phyloP scores from a whole-genome alignment of 1,284 basidiomycete genomes.

The Lentinula novae-zelandiae region DNA sequence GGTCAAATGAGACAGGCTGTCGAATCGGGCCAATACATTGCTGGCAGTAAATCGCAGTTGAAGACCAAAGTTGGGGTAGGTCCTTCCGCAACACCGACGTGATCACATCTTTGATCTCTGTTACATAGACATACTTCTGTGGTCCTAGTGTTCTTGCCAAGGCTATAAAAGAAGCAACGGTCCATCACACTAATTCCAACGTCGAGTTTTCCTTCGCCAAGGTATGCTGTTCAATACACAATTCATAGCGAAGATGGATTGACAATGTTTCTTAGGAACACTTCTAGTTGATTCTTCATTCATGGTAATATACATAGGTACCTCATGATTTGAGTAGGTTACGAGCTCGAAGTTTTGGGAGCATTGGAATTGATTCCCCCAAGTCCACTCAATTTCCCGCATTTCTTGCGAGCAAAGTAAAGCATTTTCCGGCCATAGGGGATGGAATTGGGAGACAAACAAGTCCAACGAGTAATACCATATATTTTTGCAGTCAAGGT shows the following conservation, averaged over 20 bases:
- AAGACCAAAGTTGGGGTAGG: slow-evolving; percentile 79
- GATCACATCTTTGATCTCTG: slow-evolving; percentile 10
- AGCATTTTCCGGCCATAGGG: too few relatives aligned
- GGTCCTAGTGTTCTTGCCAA: slow-evolving; percentile 73
- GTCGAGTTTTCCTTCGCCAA: slow-evolving; percentile 82
- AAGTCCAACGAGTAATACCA: too few relatives aligned
- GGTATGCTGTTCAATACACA: slow-evolving; percentile 28
- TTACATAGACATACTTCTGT: slow-evolving; percentile 77
- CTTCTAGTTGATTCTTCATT: slow-evolving; percentile 34
- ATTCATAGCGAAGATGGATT: background rate
- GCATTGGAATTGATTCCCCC: background rate
- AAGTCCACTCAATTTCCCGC: background rate
- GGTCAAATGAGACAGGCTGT: slow-evolving; percentile 67
- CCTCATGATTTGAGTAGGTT: slow-evolving; percentile 8
- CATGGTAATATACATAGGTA: slow-evolving; percentile 5
- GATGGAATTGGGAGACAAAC: too few relatives aligned
- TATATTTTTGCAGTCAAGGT: too few relatives aligned
- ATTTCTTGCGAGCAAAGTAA: too few relatives aligned
- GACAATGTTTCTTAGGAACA: slow-evolving; percentile 45
- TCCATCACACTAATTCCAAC: slow-evolving; percentile 46
- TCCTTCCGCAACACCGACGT: slow-evolving; percentile 14
- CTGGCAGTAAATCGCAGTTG: slow-evolving; percentile 70
- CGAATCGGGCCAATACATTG: slow-evolving; percentile 74
- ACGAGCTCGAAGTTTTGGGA: background rate
- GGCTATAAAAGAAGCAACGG: slow-evolving; percentile 66